phyloP scores from a whole-genome alignment of 768 basidiomycete species.

The Chalciporus chontae region DNA sequence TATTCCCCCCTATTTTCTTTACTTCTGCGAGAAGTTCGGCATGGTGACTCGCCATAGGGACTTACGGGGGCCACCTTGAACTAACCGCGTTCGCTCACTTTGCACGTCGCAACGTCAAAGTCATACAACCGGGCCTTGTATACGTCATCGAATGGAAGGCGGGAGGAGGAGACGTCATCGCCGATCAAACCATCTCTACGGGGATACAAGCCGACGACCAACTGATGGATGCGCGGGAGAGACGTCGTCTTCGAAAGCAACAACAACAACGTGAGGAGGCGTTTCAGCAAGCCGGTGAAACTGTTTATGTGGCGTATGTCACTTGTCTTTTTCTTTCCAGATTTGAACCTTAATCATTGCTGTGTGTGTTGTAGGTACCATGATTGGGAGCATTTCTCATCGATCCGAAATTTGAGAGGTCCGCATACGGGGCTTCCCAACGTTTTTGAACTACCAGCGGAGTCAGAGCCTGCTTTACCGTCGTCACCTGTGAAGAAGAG shows the following conservation, averaged over 20 bases:
- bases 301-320: constrained; percentile 84
- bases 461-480: constrained; percentile 28
- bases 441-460: constrained; percentile 48
- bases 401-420: constrained; percentile 82
- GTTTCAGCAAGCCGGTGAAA: constrained; percentile 28
- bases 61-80: constrained; percentile 92
- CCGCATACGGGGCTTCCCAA: constrained; percentile 75
- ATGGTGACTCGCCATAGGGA: constrained; percentile 44
- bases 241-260: constrained; percentile 40
- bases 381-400: constrained; percentile 94
- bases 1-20: constrained; percentile 9
- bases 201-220: constrained; percentile 24
- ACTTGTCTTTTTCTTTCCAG: constrained; percentile 2
- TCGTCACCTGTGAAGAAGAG: constrained; percentile 36
- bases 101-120: constrained; percentile 76
- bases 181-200: constrained; percentile 25
- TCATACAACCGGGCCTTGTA: constrained; percentile 87
- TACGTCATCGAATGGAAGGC: constrained; percentile 85
- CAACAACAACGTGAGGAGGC: constrained; percentile 28
- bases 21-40: constrained; percentile 4
- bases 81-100: constrained; percentile 90
- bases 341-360: not conserved
- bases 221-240: constrained; percentile 39
- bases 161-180: constrained; percentile 45
- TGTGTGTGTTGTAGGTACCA: constrained; percentile 56